These are phyloP conservation scores for Zygoascus sp. DNA, from an alignment of 1,139 yeast genomes.

Conservation along the genomic window DNA sequence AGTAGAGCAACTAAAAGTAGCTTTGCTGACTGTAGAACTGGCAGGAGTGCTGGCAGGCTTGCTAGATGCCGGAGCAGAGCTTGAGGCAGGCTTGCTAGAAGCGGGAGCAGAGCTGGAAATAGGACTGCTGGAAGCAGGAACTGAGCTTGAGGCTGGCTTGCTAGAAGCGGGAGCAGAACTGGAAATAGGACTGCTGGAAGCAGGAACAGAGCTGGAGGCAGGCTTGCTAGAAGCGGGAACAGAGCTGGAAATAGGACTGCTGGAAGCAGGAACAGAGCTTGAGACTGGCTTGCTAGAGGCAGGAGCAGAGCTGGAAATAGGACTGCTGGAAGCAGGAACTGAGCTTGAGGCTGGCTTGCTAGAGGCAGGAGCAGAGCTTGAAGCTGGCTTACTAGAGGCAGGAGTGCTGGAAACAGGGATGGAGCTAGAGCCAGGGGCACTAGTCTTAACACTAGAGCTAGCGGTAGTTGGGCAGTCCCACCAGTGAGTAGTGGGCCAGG, in stretches of 20 bases:
- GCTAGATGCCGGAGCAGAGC: conserved; percentile 7
- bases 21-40: conserved; percentile 2
- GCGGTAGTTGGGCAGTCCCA: conserved; percentile 8
- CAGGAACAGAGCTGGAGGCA: conserved; percentile 5
- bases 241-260: conserved; percentile 5
- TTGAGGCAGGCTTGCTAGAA: too few relatives aligned
- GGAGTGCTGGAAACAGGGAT: conserved; percentile 2
- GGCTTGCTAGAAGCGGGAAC: conserved; percentile 7
- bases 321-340: conserved; percentile 7
- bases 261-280: background rate
- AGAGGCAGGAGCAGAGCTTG: conserved; percentile 17
- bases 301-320: conserved; percentile 13
- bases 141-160: conserved; percentile 8
- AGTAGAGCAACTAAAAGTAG: conserved; percentile 2
- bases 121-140: conserved; percentile 1
- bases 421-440: conserved; percentile 1
- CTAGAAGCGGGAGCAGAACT: conserved; percentile 10
- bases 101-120: conserved; percentile 10
- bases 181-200: background rate
- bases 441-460: background rate
- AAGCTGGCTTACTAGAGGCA: conserved; percentile 4
- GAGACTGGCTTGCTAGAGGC: conserved; percentile 10
- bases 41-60: background rate
- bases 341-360: conserved; percentile 15
- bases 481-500: conserved; percentile 8